Evolutionary conservation across 2,329 filamentous ascomycete species (phyloP), one percentile per base, ranked within the genome.

Genomic region (Colletotrichum chlorophyti): DNA sequence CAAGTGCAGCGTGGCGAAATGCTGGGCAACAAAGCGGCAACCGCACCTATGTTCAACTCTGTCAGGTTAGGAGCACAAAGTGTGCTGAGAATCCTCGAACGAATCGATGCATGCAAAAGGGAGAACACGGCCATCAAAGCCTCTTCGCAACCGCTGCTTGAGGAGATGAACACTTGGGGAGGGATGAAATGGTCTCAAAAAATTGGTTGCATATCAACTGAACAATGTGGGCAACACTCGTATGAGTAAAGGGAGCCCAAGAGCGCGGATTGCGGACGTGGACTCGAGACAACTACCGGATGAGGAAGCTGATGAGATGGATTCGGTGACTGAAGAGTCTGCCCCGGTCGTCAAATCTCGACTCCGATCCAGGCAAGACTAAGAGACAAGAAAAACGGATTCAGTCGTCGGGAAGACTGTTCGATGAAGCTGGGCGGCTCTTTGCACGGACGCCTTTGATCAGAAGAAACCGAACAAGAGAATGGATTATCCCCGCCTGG

Each of bases 131-230:
- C n/a, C n/a, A n/a, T n/a, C 32, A 45, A 38, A 40, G 42, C 50
- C 50, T 43, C 4, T 51, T 50, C 32, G 43, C 52, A 35, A 52
- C 31, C 38, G 21, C 26, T 50, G 29, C 12, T 40, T 41, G 52
- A 60, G 57, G 31, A 60, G 57, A 60, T 23, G 57, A 60, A 60
- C 57, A 34, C 43, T 50, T 26, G 43, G 27, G 43, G 35, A 32
- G 32, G n/a, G 57, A 57, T 50, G 57, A 60, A 60, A 60, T 52
- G 38, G 38, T 45, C 45, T 24, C 27, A 41, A 49, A n/a, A 23
- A 37, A 31, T 45, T 50, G 32, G 45, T 27, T 34, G n/a, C 50
- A 57, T 45, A 40, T 29, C 57, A 50, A 41, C 40, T 42, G 32
- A 45, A 53, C 31, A 45, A 45, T 40, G 45, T 48, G 38, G 45